phyloP scores from a whole-genome alignment of 1,284 basidiomycete species.

The Mycosarcoma mackinlayi region DNA sequence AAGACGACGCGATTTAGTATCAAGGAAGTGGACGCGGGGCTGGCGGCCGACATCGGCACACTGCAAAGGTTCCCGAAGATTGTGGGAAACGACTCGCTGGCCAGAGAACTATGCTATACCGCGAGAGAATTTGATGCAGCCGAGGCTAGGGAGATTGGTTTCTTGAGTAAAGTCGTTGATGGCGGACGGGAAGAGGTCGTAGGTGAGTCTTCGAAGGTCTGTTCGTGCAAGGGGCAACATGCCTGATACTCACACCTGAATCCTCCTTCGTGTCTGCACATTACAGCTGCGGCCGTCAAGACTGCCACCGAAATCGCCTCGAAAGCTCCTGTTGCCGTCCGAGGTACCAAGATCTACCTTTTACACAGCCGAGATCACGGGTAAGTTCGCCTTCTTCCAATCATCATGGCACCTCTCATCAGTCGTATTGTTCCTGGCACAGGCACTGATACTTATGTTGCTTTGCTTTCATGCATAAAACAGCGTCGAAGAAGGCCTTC shows the following conservation, averaged over 20 bases:
- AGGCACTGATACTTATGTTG: background rate
- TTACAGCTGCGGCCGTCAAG: constrained; percentile 74
- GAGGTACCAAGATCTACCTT: constrained; percentile 81
- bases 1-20: constrained; percentile 78
- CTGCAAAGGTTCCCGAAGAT: constrained; percentile 86
- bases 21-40: constrained; percentile 88
- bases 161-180: constrained; percentile 79
- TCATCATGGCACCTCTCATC: no score
- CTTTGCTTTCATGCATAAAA: background rate
- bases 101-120: constrained; percentile 83
- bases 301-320: constrained; percentile 77
- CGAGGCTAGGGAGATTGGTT: constrained; percentile 80
- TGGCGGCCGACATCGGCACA: constrained; percentile 90
- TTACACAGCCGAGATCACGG: constrained; percentile 80
- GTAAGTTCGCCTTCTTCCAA: constrained; percentile 13
- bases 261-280: background rate
- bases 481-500: constrained; percentile 79
- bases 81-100: constrained; percentile 81
- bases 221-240: no score
- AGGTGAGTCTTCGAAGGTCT: no score
- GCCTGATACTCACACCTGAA: no score
- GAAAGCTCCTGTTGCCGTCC: constrained; percentile 85
- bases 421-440: no score
- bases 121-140: constrained; percentile 77
- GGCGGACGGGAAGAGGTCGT: constrained; percentile 75